phyloP scores from a whole-genome alignment of 805 yeast genomes.

The Barnettozyma botsteinii region DNA sequence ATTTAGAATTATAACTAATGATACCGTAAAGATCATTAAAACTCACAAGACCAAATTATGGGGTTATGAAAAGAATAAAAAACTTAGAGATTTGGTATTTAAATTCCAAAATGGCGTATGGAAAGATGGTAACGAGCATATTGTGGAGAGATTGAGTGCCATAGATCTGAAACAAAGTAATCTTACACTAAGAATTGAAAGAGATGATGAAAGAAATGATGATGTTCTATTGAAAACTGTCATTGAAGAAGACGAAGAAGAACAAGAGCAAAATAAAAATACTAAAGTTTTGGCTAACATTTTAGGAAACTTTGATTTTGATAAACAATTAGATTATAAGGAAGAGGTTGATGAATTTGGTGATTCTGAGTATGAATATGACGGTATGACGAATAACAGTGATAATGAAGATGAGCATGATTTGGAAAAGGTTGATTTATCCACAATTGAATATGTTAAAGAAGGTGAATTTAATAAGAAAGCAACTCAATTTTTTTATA shows the following conservation, averaged over 20 bases:
- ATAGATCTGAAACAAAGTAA: constrained; percentile 16
- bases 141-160: constrained; percentile 51
- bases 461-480: constrained; percentile 23
- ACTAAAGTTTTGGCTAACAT: constrained; percentile 43
- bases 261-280: constrained; percentile 39
- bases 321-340: constrained; percentile 40
- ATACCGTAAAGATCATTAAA: constrained; percentile 48
- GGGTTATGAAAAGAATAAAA: constrained; percentile 77
- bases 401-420: constrained; percentile 31
- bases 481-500: constrained; percentile 6
- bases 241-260: constrained; percentile 32
- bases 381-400: constrained; percentile 29
- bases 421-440: constrained; percentile 5
- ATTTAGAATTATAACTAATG: constrained; percentile 57
- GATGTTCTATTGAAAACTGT: constrained; percentile 17
- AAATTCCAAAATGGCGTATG: constrained; percentile 61
- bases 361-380: constrained; percentile 41
- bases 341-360: constrained; percentile 37
- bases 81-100: constrained; percentile 55
- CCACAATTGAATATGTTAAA: constrained; percentile 25
- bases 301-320: constrained; percentile 45
- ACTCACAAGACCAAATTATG: constrained; percentile 76
- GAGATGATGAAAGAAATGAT: constrained; percentile 15
- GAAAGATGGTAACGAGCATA: constrained; percentile 76
- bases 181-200: constrained; percentile 14